These are phyloP conservation scores for Pezicula radicicola DNA, from an alignment of 2,329 filamentous ascomycete species.

Conservation along the genomic window DNA sequence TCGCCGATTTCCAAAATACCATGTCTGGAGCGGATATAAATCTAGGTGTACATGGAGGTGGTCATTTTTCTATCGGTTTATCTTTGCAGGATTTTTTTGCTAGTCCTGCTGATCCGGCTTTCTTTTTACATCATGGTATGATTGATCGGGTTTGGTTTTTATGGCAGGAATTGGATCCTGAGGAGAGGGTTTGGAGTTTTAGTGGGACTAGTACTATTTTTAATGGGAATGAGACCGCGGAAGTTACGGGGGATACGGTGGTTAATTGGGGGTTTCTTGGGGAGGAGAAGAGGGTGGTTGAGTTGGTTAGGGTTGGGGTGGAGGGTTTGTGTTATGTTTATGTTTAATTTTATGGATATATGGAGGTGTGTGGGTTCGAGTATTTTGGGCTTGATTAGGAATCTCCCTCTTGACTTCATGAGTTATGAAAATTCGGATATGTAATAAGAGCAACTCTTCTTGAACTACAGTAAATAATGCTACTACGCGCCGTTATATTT, in stretches of 20 bases:
- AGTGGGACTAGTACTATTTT: not conserved
- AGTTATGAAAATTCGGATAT: too few relatives aligned
- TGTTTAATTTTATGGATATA: not conserved
- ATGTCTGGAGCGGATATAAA: not conserved
- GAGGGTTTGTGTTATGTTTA: not conserved
- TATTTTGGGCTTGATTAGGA: too few relatives aligned
- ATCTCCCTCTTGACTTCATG: too few relatives aligned
- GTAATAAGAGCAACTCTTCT: too few relatives aligned
- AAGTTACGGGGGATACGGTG: not conserved
- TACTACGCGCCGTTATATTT: too few relatives aligned
- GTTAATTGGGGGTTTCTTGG: not conserved
- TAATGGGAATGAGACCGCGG: not conserved
- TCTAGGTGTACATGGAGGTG: not conserved
- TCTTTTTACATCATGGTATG: slow-evolving; percentile 40
- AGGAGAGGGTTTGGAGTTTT: slow-evolving; percentile 10
- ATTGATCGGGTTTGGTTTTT: slow-evolving; percentile 42
- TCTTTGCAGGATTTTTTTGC: not conserved
- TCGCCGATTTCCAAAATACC: not conserved
- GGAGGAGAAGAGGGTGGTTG: not conserved
- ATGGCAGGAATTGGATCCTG: slow-evolving; percentile 41
- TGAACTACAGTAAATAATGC: too few relatives aligned
- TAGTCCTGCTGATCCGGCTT: slow-evolving; percentile 32
- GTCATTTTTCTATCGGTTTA: not conserved
- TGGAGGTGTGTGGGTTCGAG: too few relatives aligned
- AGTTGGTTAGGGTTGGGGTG: not conserved